Evolutionary conservation across 345 rosid genomes (phyloP), one percentile per base, ranked within the genome.

Genomic region (Geranium rotundifolium): DNA sequence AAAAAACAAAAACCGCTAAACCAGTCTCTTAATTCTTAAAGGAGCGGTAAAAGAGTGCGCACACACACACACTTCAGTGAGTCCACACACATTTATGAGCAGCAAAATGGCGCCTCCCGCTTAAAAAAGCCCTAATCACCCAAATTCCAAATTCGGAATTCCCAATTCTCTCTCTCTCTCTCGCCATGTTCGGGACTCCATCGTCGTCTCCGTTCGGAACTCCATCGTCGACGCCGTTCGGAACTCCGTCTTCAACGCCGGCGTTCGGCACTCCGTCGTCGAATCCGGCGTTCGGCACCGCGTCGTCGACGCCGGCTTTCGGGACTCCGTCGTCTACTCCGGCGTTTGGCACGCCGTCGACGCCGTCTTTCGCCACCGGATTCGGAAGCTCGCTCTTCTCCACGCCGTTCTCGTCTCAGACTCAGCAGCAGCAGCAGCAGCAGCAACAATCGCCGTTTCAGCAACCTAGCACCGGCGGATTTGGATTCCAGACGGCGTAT

Each of bases 381-480:
- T 87, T 85, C 73, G 89, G 91, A 17, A 63, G 80, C 20, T 80
- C 91, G 18, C 76, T 87, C 58, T 84, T 89, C 83, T 81, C 93
- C 39, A 73, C 87, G 16, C 97, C 93, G 0, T 86, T 87, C 80
- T 70, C 89, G 55, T 78, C 91, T 34, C 98, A 87, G 63, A 74
- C 79, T 18, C 85, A 75, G 56, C 80, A 79, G 61, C 88, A 77
- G 16, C 80, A 79, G 61, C 88, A 77, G 16, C 78, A 77, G 15
- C 82, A 23, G 27, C 78, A 77, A 12, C 82, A 77, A 63, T 57
- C 82, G 59, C 69, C 82, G 17, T 82, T 75, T 66, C 78, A 72
- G 60, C 81, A 63, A 57, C 78, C 76, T 27, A 61, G 72, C 13
- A 69, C 81, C 56, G 54, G 72, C 52, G 84, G 88, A 18, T 74